Base-by-base conservation (phyloP, 768 basidiomycete species). In the Candolleomyces eurysporus region DNA sequence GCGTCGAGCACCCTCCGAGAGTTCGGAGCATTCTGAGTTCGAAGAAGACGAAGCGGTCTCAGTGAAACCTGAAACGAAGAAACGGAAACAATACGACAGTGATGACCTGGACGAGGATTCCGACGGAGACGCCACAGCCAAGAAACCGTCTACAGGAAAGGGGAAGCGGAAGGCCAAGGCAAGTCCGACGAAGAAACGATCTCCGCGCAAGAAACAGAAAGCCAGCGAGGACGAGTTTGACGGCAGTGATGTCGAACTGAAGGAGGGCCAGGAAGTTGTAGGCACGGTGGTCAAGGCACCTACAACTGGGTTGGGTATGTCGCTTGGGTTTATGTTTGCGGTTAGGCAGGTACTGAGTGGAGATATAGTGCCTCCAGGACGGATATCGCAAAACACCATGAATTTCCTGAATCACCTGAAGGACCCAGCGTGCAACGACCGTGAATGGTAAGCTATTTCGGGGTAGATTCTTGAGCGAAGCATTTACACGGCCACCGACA, bases 351-450 rank as follows among this genome's bases (percentile, higher is more conserved):
- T 2, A 85, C 89, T 43, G 51, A 13, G 19, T 40, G 14, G 36
- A 19, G 6, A 49, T 50, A 21, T 63, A 91, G 94, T 93, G 0
- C 89, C 93, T 0, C 83, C 92, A 11, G 95, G 94, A 10, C 86
- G 87, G 71, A 85, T 97, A 68, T 96, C 94, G 2, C 80, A 87
- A 66, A 96, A 97, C 65, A 92, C 90, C 3, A 72, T 98, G 40
- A 76, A 92, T 67, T 97, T 97, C 70, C 71, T 96, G 59, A 74
- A 65, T 8, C 79, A 88, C 26, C 77, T 97, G 45, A 82, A 82
- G 68, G 84, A 91, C 61, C 89, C 92, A 0, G 80, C 84, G 48
- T 87, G 87, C 68, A 95, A 98, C 63, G 91, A 97, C 70, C 82
- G 94, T 4, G 82, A 88, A 75, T 92, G 93, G 94, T 92, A 59